Conservation (phyloP, 257 asterid genomes). For the Capsicum pubescens region DNA sequence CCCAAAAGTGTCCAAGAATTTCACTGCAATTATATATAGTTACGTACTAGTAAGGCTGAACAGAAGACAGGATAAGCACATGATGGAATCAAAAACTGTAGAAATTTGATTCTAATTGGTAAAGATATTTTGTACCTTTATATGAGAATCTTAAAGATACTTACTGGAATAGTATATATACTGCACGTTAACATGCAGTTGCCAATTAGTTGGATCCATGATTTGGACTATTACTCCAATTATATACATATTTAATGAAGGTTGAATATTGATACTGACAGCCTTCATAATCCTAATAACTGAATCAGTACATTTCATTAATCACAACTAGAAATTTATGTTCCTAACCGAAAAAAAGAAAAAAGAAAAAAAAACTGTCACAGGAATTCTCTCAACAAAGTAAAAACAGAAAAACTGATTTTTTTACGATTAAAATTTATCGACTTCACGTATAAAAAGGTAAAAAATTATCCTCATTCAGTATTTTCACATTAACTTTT, state of each 20-base stretch:
- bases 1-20: not conserved
- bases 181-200: not conserved
- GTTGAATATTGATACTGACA: not conserved
- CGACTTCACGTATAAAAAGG: too few species aligned
- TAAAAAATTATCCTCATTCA: too few species aligned
- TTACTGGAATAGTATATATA: not conserved
- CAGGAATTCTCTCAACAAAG: not conserved
- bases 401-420: not conserved
- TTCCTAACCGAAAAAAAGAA: not conserved
- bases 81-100: not conserved
- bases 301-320: not conserved
- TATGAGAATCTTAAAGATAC: constrained; percentile 20
- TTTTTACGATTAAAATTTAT: too few species aligned
- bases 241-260: not conserved
- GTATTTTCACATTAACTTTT: too few species aligned
- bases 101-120: not conserved
- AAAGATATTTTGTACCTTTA: not conserved
- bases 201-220: constrained; percentile 8
- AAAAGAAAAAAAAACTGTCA: too few species aligned
- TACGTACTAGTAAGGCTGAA: not conserved
- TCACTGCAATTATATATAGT: not conserved
- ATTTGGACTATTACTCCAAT: not conserved
- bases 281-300: constrained; percentile 11
- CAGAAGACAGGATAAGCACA: constrained; percentile 3
- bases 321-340: not conserved